Conservation (phyloP, 2,329 filamentous ascomycete species). For the Neonectria ditissima region DNA sequence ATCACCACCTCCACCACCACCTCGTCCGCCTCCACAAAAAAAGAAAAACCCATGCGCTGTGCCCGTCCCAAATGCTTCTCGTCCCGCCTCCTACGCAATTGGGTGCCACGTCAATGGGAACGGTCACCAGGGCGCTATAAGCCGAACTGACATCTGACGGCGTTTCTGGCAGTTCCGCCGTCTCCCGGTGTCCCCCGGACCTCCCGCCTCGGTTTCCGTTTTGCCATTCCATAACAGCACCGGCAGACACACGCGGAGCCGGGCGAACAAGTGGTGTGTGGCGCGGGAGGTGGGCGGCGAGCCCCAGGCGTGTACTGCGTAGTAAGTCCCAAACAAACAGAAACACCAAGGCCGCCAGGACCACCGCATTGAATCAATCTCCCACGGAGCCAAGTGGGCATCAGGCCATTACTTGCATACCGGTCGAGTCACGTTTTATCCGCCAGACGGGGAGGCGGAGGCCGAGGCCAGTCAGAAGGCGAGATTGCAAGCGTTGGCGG, state of each 20-base stretch:
- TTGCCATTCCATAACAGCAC: neutral
- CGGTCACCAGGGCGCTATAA: conserved; percentile 19
- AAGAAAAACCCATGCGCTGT: neutral
- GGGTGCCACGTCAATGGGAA: conserved; percentile 43
- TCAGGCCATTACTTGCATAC: conserved; percentile 45
- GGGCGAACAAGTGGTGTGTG: conserved; percentile 6
- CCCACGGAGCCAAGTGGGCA: conserved; percentile 32
- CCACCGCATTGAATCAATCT: conserved; percentile 41
- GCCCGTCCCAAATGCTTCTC: neutral
- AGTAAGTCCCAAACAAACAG: too few species aligned
- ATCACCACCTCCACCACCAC: too few species aligned
- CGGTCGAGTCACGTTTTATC: conserved; percentile 41
- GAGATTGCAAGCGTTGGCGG: conserved; percentile 8
- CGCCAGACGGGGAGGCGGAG: conserved; percentile 10
- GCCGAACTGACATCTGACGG: conserved; percentile 27
- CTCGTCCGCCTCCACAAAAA: neutral
- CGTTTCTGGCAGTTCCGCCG: conserved; percentile 5
- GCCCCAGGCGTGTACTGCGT: neutral
- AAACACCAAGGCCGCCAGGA: conserved; percentile 16
- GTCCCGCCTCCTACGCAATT: conserved; percentile 14
- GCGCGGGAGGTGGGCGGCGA: conserved; percentile 8
- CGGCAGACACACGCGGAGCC: neutral
- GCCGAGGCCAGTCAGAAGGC: conserved; percentile 29
- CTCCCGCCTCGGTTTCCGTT: neutral
- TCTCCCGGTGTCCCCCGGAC: neutral